phyloP scores from a whole-genome alignment of 2,329 filamentous ascomycete species.

The Botryosphaeria dothidea region DNA sequence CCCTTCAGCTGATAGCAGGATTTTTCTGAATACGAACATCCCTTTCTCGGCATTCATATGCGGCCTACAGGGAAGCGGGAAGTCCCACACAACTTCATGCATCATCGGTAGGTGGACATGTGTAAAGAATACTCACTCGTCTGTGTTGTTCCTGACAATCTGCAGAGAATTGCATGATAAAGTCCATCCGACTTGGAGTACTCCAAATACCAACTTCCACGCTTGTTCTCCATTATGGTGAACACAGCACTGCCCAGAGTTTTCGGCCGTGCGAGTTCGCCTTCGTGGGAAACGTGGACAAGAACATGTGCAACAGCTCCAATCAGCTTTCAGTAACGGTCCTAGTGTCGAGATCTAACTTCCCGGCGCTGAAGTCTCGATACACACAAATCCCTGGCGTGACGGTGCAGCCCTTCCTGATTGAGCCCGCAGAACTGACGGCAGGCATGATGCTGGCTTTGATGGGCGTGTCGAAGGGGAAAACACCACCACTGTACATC shows the following conservation, averaged over 20 bases:
- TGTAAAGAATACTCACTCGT: not conserved
- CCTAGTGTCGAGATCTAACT: slow-evolving; percentile 54
- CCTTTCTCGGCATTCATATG: slow-evolving; percentile 65
- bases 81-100: slow-evolving; percentile 61
- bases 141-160: not conserved
- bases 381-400: slow-evolving; percentile 47
- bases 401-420: not conserved
- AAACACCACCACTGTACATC: slow-evolving; percentile 57
- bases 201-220: slow-evolving; percentile 57
- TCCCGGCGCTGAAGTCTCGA: slow-evolving; percentile 39
- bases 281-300: not conserved
- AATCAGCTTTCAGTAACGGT: slow-evolving; percentile 56
- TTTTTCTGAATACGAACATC: slow-evolving; percentile 56
- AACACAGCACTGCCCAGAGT: slow-evolving; percentile 47
- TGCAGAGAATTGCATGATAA: slow-evolving; percentile 57
- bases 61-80: slow-evolving; percentile 63
- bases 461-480: slow-evolving; percentile 52
- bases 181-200: slow-evolving; percentile 38
- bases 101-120: slow-evolving; percentile 40
- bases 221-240: slow-evolving; percentile 60
- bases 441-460: slow-evolving; percentile 55
- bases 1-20: too few relatives aligned
- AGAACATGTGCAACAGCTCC: slow-evolving; percentile 38
- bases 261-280: not conserved
- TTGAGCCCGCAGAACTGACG: slow-evolving; percentile 37